Percentiles rank a stretch among this genome's conserved stretches.
phyloP scores from a whole-genome alignment of 1,284 basidiomycete species.

The Apiotrichum sp. region DNA sequence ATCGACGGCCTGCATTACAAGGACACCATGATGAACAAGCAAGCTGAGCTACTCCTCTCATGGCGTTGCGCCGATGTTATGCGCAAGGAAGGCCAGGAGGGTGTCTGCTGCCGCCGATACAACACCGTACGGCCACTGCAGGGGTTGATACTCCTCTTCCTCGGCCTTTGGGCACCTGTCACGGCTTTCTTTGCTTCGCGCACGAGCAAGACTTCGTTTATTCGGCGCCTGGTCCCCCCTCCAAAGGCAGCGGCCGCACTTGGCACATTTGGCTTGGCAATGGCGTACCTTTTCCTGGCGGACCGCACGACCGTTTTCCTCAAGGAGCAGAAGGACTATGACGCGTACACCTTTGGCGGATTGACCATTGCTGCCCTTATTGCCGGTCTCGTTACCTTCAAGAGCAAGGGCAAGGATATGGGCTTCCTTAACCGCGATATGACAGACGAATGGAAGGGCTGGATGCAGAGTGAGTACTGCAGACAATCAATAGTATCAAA shows the following conservation, averaged over 20 bases:
- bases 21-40: constrained; percentile 57
- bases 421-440: constrained; percentile 84
- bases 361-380: constrained; percentile 55
- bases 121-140: constrained; percentile 62
- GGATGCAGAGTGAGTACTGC: constrained; percentile 77
- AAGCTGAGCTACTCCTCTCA: constrained; percentile 74
- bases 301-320: constrained; percentile 76
- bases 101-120: constrained; percentile 76
- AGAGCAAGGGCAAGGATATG: constrained; percentile 61
- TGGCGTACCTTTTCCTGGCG: constrained; percentile 64
- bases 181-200: constrained; percentile 46
- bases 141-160: constrained; percentile 53
- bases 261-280: constrained; percentile 59
- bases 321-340: constrained; percentile 80
- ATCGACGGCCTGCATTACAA: constrained; percentile 78
- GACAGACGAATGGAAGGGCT: constrained; percentile 92
- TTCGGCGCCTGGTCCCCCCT: constrained; percentile 48
- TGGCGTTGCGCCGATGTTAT: constrained; percentile 70
- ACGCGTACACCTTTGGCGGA: constrained; percentile 60
- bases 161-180: constrained; percentile 57
- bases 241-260: constrained; percentile 48
- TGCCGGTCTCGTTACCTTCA: constrained; percentile 61
- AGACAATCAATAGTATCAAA: background rate
- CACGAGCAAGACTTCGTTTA: constrained; percentile 21
- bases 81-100: constrained; percentile 63